Evolutionary conservation across 2,329 filamentous ascomycete species (phyloP).

Genomic region (Paracoccidioides brasiliensis): DNA sequence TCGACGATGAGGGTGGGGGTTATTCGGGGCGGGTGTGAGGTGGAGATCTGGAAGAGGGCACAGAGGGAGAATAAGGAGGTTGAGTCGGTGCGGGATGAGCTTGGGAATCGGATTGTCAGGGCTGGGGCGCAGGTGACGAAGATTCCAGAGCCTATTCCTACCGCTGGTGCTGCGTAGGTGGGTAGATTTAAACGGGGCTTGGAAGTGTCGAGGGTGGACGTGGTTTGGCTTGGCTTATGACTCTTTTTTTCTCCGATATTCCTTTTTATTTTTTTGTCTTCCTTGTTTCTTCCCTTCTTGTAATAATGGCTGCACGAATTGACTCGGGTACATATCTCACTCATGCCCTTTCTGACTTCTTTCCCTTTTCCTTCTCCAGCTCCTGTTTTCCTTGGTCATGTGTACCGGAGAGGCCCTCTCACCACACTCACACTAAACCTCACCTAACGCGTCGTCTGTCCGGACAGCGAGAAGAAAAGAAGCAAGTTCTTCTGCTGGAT

Average conservation of each 20-base stretch:
- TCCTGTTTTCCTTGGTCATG: neutral
- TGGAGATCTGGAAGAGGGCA: constrained; percentile 85
- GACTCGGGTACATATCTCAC: neutral
- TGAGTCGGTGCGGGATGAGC: constrained; percentile 64
- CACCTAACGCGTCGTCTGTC: no score
- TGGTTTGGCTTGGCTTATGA: constrained; percentile 12
- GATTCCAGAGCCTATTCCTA: constrained; percentile 63
- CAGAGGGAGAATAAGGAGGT: constrained; percentile 76
- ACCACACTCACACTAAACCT: no score
- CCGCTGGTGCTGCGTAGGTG: constrained; percentile 63
- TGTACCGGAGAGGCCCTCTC: neutral
- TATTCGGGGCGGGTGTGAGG: constrained; percentile 73
- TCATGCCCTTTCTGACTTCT: neutral
- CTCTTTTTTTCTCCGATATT: no score
- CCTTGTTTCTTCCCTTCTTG: neutral
- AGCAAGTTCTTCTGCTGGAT: no score
- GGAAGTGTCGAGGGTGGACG: neutral
- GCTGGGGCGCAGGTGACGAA: constrained; percentile 79
- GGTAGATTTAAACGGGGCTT: neutral
- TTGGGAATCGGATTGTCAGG: constrained; percentile 70
- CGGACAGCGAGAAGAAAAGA: no score
- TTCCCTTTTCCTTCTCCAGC: neutral
- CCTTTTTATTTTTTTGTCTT: neutral
- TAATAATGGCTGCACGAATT: neutral
- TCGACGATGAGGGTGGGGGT: constrained; percentile 82